Base-by-base conservation (phyloP, 2,329 filamentous ascomycete genomes). In the Claviceps capensis region DNA sequence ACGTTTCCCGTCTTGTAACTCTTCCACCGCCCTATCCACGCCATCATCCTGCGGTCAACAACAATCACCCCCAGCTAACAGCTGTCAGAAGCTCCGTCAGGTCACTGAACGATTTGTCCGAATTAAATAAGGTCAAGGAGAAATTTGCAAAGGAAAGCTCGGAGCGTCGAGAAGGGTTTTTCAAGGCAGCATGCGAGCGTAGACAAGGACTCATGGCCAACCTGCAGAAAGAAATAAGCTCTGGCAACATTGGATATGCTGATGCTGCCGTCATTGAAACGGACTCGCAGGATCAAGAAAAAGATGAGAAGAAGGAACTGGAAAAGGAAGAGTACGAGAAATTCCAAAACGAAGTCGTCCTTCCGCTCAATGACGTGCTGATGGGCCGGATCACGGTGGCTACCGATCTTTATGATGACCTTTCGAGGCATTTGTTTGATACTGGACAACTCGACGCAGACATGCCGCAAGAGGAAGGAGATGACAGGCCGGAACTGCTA, bases 41-140 rank as follows among this genome's bases (percentile, higher is more conserved):
- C 7, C 91, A 97, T 62, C 86, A 97, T 60, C 93, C 93, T 8
- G 93, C 93, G 0, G 87, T 97, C 16, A 96, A 95, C 65, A 98
- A 97, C 62, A 94, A 81, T 59, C 93, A 98, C 62, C 93, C 93
- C 0, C 85, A 94, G 57, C 76, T 98, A n/a, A 78, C 84, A 0
- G 76, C 81, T 1, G 90, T 87, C 47, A 82, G 93, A 48, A 81
- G 76, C 3, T 77, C 82, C 0, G 85, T 96, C 19, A 81, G 89
- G 14, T 75, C 77, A 1, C 70, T 95, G 42, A 85, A 83, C 50
- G 83, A 93, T 59, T 70, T 95, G 48, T 74, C 77, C 16, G 86
- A 93, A 61, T 71, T 91, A 5, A 78, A 83, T 53, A 75, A 73
- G 0, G 83, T 83, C 1, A 87, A 89, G 62, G 75, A 81, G 65